Conservation (phyloP, 306 rosid species). For the Elaeagnus macrophylla region DNA sequence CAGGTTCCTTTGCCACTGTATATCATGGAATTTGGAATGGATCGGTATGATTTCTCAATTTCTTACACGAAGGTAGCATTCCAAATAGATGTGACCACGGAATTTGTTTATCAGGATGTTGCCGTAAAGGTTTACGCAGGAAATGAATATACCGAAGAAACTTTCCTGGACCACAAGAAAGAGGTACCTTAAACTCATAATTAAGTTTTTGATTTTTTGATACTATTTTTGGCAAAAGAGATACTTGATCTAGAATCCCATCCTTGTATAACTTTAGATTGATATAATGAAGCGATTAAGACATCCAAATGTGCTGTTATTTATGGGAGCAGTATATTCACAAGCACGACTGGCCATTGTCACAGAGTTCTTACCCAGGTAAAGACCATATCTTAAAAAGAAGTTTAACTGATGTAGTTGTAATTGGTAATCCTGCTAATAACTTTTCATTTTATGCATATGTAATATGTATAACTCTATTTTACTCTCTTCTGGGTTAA, state of each 20-base stretch:
- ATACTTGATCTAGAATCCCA: conserved; percentile 13
- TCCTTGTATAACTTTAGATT: conserved; percentile 34
- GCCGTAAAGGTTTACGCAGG: conserved; percentile 56
- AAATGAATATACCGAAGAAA: conserved; percentile 43
- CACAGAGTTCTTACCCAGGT: conserved; percentile 74
- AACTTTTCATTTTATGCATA: background rate
- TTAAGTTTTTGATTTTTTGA: conserved; percentile 2
- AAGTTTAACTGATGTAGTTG: background rate
- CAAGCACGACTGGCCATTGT: conserved; percentile 59
- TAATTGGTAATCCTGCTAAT: background rate
- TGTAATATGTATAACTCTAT: background rate
- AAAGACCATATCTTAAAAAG: conserved; percentile 1
- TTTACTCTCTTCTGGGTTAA: background rate
- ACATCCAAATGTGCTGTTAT: conserved; percentile 75
- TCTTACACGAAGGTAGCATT: background rate
- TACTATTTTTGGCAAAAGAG: conserved; percentile 7
- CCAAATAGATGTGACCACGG: conserved; percentile 16
- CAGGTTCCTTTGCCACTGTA: conserved; percentile 63
- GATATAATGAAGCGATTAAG: conserved; percentile 79
- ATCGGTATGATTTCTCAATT: conserved; percentile 38
- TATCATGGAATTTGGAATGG: conserved; percentile 77
- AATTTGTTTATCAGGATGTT: conserved; percentile 42
- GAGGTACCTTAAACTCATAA: conserved; percentile 35
- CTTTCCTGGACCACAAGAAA: conserved; percentile 41
- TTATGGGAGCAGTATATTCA: conserved; percentile 76